These are phyloP conservation scores for Populus hybrid DNA, from an alignment of 441 rosid species.

Conservation along the genomic window DNA sequence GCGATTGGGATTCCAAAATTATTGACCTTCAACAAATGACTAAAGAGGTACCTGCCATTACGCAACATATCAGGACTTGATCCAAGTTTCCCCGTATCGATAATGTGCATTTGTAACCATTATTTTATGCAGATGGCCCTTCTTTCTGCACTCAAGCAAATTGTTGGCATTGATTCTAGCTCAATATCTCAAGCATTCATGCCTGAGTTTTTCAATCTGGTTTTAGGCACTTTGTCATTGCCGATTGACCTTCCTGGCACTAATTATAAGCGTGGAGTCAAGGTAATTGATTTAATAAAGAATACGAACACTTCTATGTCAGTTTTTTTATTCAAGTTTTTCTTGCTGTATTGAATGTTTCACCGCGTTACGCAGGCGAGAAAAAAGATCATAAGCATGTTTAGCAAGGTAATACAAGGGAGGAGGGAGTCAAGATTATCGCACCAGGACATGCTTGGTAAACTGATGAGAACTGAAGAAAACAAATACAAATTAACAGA, in stretches of 20 bases:
- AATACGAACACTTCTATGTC: background rate
- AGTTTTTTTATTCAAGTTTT: background rate
- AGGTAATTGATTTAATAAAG: constrained; percentile 31
- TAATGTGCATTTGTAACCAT: background rate
- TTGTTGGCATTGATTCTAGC: constrained; percentile 53
- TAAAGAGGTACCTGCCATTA: constrained; percentile 50
- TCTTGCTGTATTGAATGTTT: background rate
- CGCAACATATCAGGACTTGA: background rate
- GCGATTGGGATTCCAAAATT: constrained; percentile 50
- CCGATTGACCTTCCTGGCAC: constrained; percentile 85
- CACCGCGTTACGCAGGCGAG: constrained; percentile 51
- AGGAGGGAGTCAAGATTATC: constrained; percentile 47
- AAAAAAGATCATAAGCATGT: constrained; percentile 52
- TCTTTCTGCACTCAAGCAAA: constrained; percentile 69
- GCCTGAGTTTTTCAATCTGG: constrained; percentile 84
- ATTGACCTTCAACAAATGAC: constrained; percentile 78
- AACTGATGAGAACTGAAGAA: constrained; percentile 60
- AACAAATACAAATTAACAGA: constrained; percentile 44
- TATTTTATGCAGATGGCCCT: constrained; percentile 65
- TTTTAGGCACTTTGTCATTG: constrained; percentile 70
- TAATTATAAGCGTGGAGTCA: constrained; percentile 60
- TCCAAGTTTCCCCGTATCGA: constrained; percentile 4
- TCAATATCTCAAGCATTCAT: constrained; percentile 42
- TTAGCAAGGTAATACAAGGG: constrained; percentile 49
- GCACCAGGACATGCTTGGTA: constrained; percentile 69